A percentile compares a stretch with the other conserved stretches of the same genome.
These are phyloP conservation scores for Suhomyces vadensis DNA, from an alignment of 805 yeast genomes.

Conservation along the genomic window DNA sequence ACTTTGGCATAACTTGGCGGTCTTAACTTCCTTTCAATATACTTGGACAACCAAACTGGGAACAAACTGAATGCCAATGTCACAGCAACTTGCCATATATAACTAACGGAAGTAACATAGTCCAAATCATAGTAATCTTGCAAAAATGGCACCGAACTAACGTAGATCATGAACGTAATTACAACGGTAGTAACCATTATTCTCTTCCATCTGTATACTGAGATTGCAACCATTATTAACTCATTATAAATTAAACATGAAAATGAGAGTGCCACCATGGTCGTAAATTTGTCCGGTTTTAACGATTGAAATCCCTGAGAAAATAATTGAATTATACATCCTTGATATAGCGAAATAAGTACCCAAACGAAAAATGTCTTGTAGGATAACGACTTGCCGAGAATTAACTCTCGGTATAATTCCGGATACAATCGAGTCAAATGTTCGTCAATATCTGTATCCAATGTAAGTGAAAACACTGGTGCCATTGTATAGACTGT, in stretches of 20 bases:
- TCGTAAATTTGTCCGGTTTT: slow-evolving; percentile 50
- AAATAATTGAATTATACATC: slow-evolving; percentile 76
- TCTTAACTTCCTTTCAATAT: slow-evolving; percentile 69
- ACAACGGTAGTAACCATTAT: slow-evolving; percentile 73
- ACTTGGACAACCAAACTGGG: slow-evolving; percentile 87
- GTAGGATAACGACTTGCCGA: slow-evolving; percentile 83
- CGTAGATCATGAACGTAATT: slow-evolving; percentile 63
- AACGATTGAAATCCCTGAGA: slow-evolving; percentile 77
- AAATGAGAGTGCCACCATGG: slow-evolving; percentile 85
- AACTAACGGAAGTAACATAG: slow-evolving; percentile 57
- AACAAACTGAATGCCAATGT: slow-evolving; percentile 70
- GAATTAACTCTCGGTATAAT: slow-evolving; percentile 86
- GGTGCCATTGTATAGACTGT: slow-evolving; percentile 98
- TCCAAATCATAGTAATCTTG: slow-evolving; percentile 80
- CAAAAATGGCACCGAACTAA: slow-evolving; percentile 80
- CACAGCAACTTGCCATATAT: slow-evolving; percentile 67
- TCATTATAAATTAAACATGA: slow-evolving; percentile 81
- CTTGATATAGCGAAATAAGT: slow-evolving; percentile 86
- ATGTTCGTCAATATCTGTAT: slow-evolving; percentile 86
- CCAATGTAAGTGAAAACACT: slow-evolving; percentile 88
- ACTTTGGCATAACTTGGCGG: slow-evolving; percentile 98
- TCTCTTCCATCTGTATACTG: slow-evolving; percentile 87
- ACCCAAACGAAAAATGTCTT: slow-evolving; percentile 92
- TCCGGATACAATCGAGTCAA: slow-evolving; percentile 92
- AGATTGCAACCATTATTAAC: slow-evolving; percentile 88